phyloP scores from a whole-genome alignment of 2,329 filamentous ascomycete species.

The Torrubiella hemipterigena region DNA sequence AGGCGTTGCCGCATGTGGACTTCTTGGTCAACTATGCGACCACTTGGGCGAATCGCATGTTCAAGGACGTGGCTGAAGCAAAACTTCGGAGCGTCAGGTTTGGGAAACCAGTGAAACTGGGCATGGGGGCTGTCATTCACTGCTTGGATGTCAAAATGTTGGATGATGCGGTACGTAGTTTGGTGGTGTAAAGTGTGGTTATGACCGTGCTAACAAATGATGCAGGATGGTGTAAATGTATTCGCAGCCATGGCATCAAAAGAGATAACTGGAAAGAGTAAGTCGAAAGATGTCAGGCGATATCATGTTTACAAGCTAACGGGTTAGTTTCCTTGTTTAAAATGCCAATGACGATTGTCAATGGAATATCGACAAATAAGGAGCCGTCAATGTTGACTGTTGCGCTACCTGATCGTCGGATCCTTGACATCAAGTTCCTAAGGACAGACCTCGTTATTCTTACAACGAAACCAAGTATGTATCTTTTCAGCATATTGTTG shows the following conservation, averaged over 20 bases:
- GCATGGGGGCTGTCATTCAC: slow-evolving; percentile 29
- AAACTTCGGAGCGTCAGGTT: slow-evolving; percentile 58
- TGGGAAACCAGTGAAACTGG: slow-evolving; percentile 38
- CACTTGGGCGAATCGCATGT: slow-evolving; percentile 46
- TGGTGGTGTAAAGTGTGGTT: neutral
- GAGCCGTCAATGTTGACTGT: slow-evolving; percentile 24
- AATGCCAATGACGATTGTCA: slow-evolving; percentile 36
- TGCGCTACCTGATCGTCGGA: slow-evolving; percentile 29
- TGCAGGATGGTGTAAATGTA: slow-evolving; percentile 20
- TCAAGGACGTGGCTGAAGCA: slow-evolving; percentile 56
- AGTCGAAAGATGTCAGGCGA: slow-evolving; percentile 24
- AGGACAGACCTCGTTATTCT: slow-evolving; percentile 49
- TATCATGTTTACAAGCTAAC: slow-evolving; percentile 42
- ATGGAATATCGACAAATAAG: slow-evolving; percentile 42
- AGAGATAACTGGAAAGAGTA: slow-evolving; percentile 23
- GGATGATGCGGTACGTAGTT: slow-evolving; percentile 20
- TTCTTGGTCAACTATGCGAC: slow-evolving; percentile 50
- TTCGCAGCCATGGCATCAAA: slow-evolving; percentile 31
- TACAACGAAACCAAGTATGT: too few relatives aligned
- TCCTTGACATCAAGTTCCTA: slow-evolving; percentile 57
- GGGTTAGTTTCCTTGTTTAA: slow-evolving; percentile 45
- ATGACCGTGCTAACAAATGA: slow-evolving; percentile 2
- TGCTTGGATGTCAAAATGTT: slow-evolving; percentile 49
- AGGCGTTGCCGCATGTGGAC: slow-evolving; percentile 47
- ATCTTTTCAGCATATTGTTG: too few relatives aligned